Evolutionary conservation across 345 rosid species (phyloP).

Genomic region (Xanthoceras sorbifolium): DNA sequence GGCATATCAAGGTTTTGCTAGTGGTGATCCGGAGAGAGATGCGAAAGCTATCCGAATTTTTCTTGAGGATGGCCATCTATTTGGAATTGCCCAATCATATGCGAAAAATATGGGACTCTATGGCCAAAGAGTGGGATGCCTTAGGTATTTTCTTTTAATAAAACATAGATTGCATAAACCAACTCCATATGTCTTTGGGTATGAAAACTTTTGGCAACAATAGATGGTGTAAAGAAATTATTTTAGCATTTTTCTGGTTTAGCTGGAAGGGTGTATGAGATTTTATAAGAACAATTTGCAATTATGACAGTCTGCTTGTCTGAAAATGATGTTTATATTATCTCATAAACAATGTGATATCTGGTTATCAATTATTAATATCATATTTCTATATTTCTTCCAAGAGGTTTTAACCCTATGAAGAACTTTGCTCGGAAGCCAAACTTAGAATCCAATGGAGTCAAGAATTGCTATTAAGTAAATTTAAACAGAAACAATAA

Average conservation of each 20-base stretch:
- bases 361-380: not conserved
- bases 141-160: constrained; percentile 53
- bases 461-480: not conserved
- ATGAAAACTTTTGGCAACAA: not conserved
- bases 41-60: constrained; percentile 94
- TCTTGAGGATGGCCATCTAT: constrained; percentile 83
- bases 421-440: not conserved
- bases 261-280: not conserved
- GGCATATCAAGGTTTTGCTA: constrained; percentile 99
- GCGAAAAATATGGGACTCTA: constrained; percentile 99
- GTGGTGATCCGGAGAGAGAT: constrained; percentile 94
- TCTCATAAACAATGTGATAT: not conserved
- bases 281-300: not conserved
- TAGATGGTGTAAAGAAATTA: not conserved
- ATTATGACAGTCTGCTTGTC: not conserved
- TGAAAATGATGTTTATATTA: not conserved
- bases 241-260: not conserved
- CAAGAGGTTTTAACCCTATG: not conserved
- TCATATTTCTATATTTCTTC: not conserved
- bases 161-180: not conserved
- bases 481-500: not conserved
- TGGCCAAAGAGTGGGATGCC: constrained; percentile 98
- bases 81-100: constrained; percentile 94
- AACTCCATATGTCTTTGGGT: not conserved
- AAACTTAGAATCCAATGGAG: not conserved